Base-by-base conservation (phyloP, 1,284 basidiomycete species). In the Cystobasidiaceae sp. region DNA sequence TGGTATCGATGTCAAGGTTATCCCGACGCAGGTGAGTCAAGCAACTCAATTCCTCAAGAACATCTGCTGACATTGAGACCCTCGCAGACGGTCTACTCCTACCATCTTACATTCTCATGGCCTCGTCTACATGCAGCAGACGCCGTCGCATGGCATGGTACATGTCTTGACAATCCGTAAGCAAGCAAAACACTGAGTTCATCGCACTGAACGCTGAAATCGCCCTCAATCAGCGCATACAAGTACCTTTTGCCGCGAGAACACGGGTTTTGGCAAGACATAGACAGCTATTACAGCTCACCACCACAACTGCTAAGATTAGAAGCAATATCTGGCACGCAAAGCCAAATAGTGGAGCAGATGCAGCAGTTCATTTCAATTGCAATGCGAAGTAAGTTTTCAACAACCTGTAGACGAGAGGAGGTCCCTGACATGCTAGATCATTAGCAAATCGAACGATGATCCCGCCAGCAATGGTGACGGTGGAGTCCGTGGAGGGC, bases 241-340 rank as follows among this genome's bases (percentile, higher is more conserved):
- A 62, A 62, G 30, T 52, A 44, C 32, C 30, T 52, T 21, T 15
- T 62, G 13, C 60, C 60, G 23, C 33, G 60, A 0, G 34, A 45
- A 19, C 45, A 68, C 56, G 71, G 71, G 1, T 72, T 68, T 66
- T 72, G 71, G 71, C 44, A 43, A 32, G 69, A 72, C 23, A 63
- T 71, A 25, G 62, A 69, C 28, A 32, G 37, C 1, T 71, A 71
- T 54, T 72, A 72, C 43, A 52, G 51, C 1, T 17, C 15, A 7
- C 67, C 70, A 2, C 67, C 69, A 1, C 19, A 2, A 15, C 52
- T 71, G 0, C 30, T 72, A 17, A 15, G 13, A 21, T 44, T 61
- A 21, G 46, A 44, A 3, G 33, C 44, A 28, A 25, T 66, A 15
- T 21, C 50, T 3, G 64, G 58, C 2, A 60, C 64, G 19, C 19